Base-by-base conservation (phyloP, 768 basidiomycete genomes). In the Termitomyces sp. region DNA sequence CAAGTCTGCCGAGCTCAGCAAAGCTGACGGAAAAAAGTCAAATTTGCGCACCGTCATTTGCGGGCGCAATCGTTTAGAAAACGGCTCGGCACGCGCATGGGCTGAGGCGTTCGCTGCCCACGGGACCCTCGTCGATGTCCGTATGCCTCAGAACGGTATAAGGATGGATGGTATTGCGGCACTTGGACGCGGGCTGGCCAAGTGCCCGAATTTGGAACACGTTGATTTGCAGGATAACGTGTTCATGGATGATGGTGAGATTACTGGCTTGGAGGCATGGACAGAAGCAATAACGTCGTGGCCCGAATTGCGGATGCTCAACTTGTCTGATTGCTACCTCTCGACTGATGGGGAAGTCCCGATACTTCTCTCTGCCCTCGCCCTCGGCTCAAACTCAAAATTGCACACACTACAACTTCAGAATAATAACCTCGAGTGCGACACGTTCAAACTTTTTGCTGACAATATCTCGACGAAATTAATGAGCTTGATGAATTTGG, bases 61-160 rank as follows among this genome's bases (percentile, higher is more conserved):
- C 72, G 96, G 97, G 16, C 85, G 96, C 57, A 99, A 98, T 73
- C 83, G 97, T n/a, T 78, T 98, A 38, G 94, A 98, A 76, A 86
- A 94, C 63, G 94, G 92, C 46, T 89, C 88, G 3, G 92, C 96
- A 8, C 60, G 74, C 0, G 80, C 80, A 6, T 98, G 92, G 90
- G 93, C 92, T 1, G 82, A 85, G 40, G 95, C 96, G 4, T 96
- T 96, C 67, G 84, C 85, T 1, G 90, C 84, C 38, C 94, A 97
- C 67, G 86, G 83, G 7, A 85, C 84, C 6, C 81, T 99, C 33
- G 77, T 77, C 53, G 92, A 97, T 62, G 88, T 98, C 32, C 82
- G 90, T 57, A 88, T 98, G 86, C 90, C 92, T n/a, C 95, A 98
- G 77, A 98, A 99, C 67, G 97, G 96, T 5, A 98, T 99, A 65